phyloP scores from a whole-genome alignment of 2,329 filamentous ascomycete species.

The Stemphylium lycopersici region DNA sequence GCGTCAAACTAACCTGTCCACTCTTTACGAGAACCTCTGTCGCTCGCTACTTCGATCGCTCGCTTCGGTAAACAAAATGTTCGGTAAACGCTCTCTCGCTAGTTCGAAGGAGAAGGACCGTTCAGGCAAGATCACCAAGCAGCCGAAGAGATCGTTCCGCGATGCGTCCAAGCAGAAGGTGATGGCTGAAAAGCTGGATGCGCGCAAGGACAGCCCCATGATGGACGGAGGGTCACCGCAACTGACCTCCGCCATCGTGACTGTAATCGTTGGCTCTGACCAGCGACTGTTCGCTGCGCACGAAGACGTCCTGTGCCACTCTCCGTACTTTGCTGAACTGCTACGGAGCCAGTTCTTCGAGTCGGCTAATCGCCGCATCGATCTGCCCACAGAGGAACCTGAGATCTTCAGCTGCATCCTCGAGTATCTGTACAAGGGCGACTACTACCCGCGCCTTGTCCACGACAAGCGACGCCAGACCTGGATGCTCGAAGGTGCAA shows the following conservation, averaged over 20 bases:
- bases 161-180: constrained; percentile 74
- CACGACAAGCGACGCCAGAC: constrained; percentile 85
- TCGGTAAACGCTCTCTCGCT: constrained; percentile 83
- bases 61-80: constrained; percentile 68
- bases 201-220: constrained; percentile 63
- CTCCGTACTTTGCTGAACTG: constrained; percentile 79
- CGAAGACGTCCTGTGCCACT: constrained; percentile 86
- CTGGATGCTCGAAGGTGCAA: constrained; percentile 84
- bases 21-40: constrained; percentile 56
- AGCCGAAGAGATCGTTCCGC: constrained; percentile 75
- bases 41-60: constrained; percentile 48
- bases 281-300: constrained; percentile 93
- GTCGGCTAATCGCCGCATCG: constrained; percentile 73
- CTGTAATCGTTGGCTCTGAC: constrained; percentile 81
- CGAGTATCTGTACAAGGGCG: constrained; percentile 96
- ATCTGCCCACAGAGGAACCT: constrained; percentile 80
- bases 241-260: constrained; percentile 77
- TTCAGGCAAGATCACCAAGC: constrained; percentile 85
- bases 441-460: constrained; percentile 89
- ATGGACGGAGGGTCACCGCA: constrained; percentile 57
- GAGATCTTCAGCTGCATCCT: constrained; percentile 92
- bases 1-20: constrained; percentile 59
- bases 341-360: constrained; percentile 76
- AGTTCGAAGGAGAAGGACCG: constrained; percentile 79
- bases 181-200: constrained; percentile 75